Evolutionary conservation across 805 yeast species (phyloP).

Genomic region (Starmerella geochares): DNA sequence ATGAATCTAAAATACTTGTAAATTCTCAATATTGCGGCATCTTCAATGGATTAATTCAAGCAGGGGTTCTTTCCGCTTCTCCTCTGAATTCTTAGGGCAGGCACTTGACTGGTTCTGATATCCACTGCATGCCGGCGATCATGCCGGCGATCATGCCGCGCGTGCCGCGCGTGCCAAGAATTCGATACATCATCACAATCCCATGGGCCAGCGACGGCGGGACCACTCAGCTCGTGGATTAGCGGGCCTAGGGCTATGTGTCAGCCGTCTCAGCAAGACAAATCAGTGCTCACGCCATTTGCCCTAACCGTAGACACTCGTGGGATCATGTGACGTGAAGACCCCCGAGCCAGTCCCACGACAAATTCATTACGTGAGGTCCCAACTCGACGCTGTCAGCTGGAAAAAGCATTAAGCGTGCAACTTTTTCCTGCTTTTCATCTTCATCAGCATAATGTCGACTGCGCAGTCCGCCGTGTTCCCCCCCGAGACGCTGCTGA

Average conservation of each 20-base stretch:
- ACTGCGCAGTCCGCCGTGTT: constrained; percentile 25
- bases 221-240: too few species aligned
- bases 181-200: too few species aligned
- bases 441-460: constrained; percentile 13
- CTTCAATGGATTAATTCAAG: too few species aligned
- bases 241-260: constrained; percentile 6
- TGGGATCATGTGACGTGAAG: background rate
- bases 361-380: constrained; percentile 3
- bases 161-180: too few species aligned
- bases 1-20: background rate
- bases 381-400: constrained; percentile 7
- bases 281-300: background rate
- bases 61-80: too few species aligned
- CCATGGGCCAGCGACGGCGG: too few species aligned
- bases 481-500: constrained; percentile 49
- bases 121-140: too few species aligned
- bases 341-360: background rate
- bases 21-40: background rate
- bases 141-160: too few species aligned
- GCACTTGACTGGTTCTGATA: too few species aligned
- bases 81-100: too few species aligned
- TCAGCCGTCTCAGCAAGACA: background rate
- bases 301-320: background rate
- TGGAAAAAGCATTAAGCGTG: constrained; percentile 6
- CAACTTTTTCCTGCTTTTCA: constrained; percentile 13